Evolutionary conservation across 2,329 filamentous ascomycete genomes (phyloP).

Genomic region (Neofusicoccum sp.): DNA sequence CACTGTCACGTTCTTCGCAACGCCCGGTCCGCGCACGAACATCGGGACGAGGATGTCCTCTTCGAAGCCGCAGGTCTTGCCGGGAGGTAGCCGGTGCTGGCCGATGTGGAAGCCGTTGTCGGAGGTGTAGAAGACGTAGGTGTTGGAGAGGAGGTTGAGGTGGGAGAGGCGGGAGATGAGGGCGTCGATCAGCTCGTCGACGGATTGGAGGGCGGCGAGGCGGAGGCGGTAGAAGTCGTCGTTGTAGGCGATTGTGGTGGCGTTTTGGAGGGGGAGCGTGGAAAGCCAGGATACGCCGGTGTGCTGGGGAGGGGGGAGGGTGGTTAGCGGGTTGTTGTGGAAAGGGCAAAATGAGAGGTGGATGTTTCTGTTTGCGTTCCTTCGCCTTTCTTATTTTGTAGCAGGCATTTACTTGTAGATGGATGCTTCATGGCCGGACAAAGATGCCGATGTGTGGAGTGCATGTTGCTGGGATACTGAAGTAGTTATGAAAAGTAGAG

Average conservation of each 20-base stretch:
- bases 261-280: constrained; percentile 44
- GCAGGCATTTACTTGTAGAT: no score
- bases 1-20: constrained; percentile 27
- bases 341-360: no score
- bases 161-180: constrained; percentile 6
- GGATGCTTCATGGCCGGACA: no score
- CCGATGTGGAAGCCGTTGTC: constrained; percentile 44
- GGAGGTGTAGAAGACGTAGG: constrained; percentile 40
- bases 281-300: constrained; percentile 49
- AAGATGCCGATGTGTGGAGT: no score
- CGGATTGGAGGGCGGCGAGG: constrained; percentile 51
- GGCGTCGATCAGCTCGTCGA: constrained; percentile 53
- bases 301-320: constrained; percentile 14
- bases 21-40: constrained; percentile 37
- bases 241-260: constrained; percentile 50
- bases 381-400: no score
- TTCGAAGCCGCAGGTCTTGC: constrained; percentile 40
- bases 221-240: constrained; percentile 54
- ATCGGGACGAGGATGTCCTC: constrained; percentile 44
- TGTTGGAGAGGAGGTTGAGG: constrained; percentile 47
- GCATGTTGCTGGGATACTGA: no score
- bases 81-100: constrained; percentile 40
- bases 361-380: constrained; percentile 27
- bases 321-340: constrained; percentile 21
- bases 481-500: no score